These are phyloP conservation scores for Aureobasidium musti DNA, from an alignment of 2,329 filamentous ascomycete genomes.

Conservation along the genomic window DNA sequence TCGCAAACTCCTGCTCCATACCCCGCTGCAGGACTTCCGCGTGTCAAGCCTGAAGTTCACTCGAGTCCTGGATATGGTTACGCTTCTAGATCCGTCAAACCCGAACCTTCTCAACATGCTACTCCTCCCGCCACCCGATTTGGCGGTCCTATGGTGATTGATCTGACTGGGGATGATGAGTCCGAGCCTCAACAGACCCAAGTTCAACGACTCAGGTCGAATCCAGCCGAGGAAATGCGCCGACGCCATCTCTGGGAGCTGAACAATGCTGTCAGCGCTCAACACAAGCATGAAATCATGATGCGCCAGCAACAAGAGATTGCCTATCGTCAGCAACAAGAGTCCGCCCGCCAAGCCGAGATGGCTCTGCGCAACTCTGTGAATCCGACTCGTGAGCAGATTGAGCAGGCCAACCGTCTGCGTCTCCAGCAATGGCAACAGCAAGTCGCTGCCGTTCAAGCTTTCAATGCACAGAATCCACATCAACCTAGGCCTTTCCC, in stretches of 20 bases:
- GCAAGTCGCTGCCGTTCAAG: background rate
- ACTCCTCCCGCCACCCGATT: background rate
- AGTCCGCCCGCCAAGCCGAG: background rate
- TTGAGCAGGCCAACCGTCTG: background rate
- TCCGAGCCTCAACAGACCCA: background rate
- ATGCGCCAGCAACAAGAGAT: background rate
- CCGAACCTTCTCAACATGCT: background rate
- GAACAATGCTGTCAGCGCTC: background rate
- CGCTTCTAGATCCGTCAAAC: conserved; percentile 4
- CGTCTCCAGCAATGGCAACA: conserved; percentile 21
- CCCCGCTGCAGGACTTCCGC: background rate
- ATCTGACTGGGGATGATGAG: conserved; percentile 19
- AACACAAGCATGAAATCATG: background rate
- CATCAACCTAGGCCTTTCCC: background rate
- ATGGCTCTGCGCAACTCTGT: background rate
- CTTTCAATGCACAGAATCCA: background rate
- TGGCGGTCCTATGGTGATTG: conserved; percentile 4
- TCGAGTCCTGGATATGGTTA: background rate
- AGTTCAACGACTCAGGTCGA: background rate
- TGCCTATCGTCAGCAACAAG: background rate
- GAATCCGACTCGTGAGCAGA: background rate
- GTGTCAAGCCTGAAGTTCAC: conserved; percentile 22
- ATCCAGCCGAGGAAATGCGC: background rate
- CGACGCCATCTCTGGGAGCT: conserved; percentile 20
- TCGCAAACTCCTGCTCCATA: background rate